A percentile compares a stretch with the other conserved stretches of the same genome.
These are phyloP conservation scores for Epichloe sibirici DNA, from an alignment of 2,329 filamentous ascomycete genomes.

Conservation along the genomic window DNA sequence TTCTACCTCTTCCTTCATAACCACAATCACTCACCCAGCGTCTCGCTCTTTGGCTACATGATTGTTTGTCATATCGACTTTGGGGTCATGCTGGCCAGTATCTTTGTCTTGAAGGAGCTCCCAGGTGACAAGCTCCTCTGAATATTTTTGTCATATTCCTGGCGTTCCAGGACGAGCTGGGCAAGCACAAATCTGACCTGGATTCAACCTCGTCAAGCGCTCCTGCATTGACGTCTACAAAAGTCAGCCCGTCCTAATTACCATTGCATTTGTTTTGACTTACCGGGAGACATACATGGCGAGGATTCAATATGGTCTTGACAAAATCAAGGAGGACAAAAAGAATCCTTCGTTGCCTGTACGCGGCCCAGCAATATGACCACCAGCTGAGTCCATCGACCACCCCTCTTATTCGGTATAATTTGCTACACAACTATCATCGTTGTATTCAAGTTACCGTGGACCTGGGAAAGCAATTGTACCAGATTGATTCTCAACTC, in stretches of 20 bases:
- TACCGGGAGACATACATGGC: conserved; percentile 1
- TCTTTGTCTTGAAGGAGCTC: conserved; percentile 3
- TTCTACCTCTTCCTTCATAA: neutral
- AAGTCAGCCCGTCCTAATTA: neutral
- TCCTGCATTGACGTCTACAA: neutral
- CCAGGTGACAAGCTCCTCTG: neutral
- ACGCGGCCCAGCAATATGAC: conserved; percentile 23
- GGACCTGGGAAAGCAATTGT: conserved; percentile 17
- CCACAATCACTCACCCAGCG: conserved; percentile 4
- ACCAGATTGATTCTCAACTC: conserved; percentile 10
- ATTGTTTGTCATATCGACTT: conserved; percentile 7
- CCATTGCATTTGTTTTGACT: conserved; percentile 1
- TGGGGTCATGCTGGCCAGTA: conserved; percentile 7
- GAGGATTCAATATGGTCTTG: conserved; percentile 14
- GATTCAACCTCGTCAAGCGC: neutral
- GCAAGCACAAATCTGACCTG: neutral
- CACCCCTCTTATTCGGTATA: conserved; percentile 19
- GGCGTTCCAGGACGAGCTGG: neutral
- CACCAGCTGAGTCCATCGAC: conserved; percentile 22
- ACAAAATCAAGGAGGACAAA: conserved; percentile 17
- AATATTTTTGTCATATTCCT: neutral
- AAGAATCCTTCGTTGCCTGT: conserved; percentile 24
- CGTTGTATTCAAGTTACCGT: conserved; percentile 18
- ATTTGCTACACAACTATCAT: conserved; percentile 18
- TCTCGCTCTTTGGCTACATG: conserved; percentile 5